Base-by-base conservation (phyloP, 2,329 filamentous ascomycete species). In the Escovopsis sp. region DNA sequence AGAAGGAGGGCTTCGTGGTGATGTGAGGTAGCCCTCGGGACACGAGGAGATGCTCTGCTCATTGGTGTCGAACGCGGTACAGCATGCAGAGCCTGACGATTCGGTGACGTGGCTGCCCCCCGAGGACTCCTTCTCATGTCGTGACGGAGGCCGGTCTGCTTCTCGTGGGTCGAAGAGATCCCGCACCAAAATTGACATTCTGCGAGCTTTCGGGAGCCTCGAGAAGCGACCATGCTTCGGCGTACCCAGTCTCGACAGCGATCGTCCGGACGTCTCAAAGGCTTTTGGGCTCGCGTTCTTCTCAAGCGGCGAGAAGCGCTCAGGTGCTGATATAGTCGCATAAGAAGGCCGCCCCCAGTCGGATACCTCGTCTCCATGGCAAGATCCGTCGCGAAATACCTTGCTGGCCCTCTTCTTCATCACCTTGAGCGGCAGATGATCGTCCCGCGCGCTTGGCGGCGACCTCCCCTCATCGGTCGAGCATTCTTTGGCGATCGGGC, bases 321-420 rank as follows among this genome's bases (percentile, higher is more conserved):
- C 23, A 23, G 23, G 23, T 23, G 23, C 23, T 6, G 23, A 23
- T 23, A 23, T 23, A 4, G 23, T 23, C 23, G 23, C 23, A 32
- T 6, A 11, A 11, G 32, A 40, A 18, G 41, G 33, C 23, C 26
- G 39, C 1, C 33, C n/a, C 36, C 35, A 26, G n/a, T 36, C 32
- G 12, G 30, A 15, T 10, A 26, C 9, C 12, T 33, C 41, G 12
- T 26, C n/a, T 3, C 7, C n/a, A 23, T 15, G 12, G 3, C 12
- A n/a, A 15, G 8, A 7, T 4, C 4, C 26, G 26, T 33, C 12
- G 32, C 19, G 18, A 18, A 26, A 7, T 12, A 39, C 4, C 9
- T 15, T 36, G 19, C 28, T 44, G 6, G 42, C 38, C 10, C 42
- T 38, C 32, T 38, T 41, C 26, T 36, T 44, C n/a, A 42, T 40